Conservation (phyloP, 2,329 filamentous ascomycete species). For the Ophiostoma populinum region DNA sequence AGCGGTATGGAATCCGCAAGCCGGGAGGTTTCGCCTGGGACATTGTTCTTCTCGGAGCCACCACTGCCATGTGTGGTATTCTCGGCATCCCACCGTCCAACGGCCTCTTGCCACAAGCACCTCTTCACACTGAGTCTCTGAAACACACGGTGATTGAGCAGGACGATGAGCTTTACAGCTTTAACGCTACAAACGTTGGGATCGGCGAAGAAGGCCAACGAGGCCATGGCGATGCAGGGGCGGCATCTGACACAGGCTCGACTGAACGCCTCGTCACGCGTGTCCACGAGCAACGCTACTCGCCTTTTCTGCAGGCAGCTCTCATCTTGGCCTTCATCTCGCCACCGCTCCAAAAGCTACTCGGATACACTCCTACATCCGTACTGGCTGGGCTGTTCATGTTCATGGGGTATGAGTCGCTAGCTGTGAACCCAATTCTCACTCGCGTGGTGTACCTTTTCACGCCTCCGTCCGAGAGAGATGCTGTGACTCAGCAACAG, state of each 20-base stretch:
- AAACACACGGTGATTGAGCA: conserved; percentile 28
- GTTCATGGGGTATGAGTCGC: conserved; percentile 5
- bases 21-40: conserved; percentile 6
- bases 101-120: conserved; percentile 47
- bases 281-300: conserved; percentile 3
- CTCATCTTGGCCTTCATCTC: conserved; percentile 3
- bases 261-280: too few relatives aligned
- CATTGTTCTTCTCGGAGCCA: conserved; percentile 4
- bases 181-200: conserved; percentile 13
- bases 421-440: conserved; percentile 5
- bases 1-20: conserved; percentile 3
- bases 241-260: too few relatives aligned
- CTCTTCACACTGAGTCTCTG: conserved; percentile 45
- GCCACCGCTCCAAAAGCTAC: conserved; percentile 1
- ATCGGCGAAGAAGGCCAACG: too few relatives aligned
- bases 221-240: too few relatives aligned
- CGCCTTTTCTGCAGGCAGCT: conserved; percentile 1
- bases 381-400: conserved; percentile 4
- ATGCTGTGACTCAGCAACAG: background rate
- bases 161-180: conserved; percentile 13
- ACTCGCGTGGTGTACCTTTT: conserved; percentile 1
- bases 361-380: conserved; percentile 3
- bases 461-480: conserved; percentile 3
- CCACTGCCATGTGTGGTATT: conserved; percentile 4
- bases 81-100: conserved; percentile 46